Percentiles rank a stretch among this genome's conserved stretches.
Conservation (phyloP, 768 basidiomycete genomes). For the Leccinum pellstonianum region DNA sequence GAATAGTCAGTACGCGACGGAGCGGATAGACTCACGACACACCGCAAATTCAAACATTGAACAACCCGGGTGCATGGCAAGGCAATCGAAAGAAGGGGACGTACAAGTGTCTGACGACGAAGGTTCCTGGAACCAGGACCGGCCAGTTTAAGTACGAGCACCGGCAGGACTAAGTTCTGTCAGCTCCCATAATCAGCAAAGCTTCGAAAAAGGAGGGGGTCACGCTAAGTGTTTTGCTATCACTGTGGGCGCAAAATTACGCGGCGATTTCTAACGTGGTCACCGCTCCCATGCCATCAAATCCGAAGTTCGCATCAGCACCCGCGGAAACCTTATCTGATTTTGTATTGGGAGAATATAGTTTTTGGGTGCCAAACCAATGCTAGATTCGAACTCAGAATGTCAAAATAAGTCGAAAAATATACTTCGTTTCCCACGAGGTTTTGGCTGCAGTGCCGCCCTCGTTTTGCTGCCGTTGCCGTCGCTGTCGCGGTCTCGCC, state of each 20-base stretch:
- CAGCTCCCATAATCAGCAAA: constrained; percentile 17
- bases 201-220: constrained; percentile 10
- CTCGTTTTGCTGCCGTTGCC: too few species aligned
- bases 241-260: constrained; percentile 8
- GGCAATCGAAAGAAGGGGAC: neutral
- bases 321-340: neutral
- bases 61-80: neutral
- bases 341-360: too few species aligned
- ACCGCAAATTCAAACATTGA: constrained; percentile 13
- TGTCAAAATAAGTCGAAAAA: too few species aligned
- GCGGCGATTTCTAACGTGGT: constrained; percentile 6
- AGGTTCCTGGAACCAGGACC: neutral
- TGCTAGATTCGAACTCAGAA: too few species aligned
- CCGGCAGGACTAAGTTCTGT: constrained; percentile 17
- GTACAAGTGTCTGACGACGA: neutral
- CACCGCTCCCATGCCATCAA: constrained; percentile 4
- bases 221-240: constrained; percentile 7
- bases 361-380: too few species aligned
- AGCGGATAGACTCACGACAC: neutral
- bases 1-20: neutral
- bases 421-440: too few species aligned
- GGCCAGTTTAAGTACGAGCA: constrained; percentile 17
- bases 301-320: neutral
- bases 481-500: too few species aligned
- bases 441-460: too few species aligned